Evolutionary conservation across 257 asterid genomes (phyloP), one percentile per base, ranked within the genome.

Genomic region (Nicotiana obtusifolia): DNA sequence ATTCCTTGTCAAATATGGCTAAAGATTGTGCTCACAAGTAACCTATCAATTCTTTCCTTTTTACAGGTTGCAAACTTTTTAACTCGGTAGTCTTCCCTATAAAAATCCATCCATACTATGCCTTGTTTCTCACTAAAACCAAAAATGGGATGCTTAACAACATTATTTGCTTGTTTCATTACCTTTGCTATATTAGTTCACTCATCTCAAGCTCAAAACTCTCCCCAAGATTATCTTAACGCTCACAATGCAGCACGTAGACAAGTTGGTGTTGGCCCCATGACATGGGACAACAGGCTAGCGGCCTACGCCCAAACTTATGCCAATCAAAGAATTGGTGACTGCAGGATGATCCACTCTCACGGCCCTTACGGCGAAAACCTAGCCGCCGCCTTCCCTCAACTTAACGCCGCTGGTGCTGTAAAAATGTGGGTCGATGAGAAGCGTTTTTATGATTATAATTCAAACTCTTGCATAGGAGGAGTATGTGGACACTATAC

Each of bases 401-500:
- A 68, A 4, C 20, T 90, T 10, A 84, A 85, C 0, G 92, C 89
- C 5, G 64, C 81, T 10, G 83, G 44, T 10, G 91, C 89, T 0
- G 89, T 87, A 19, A 66, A 53, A 0, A 60, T 92, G 86, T 92
- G 94, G 92, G 67, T 82, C 0, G 83, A 41, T 0, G 94, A 92
- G 87, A 87, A 85, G 88, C 53, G n/a, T 0, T 17, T 47, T 26
- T 89, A 87, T 14, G 80, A 88, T 6, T 81, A 41, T 1, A 5
- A 1, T 3, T 41, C 85, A 1, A 89, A 86, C 15, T 0, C 78
- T 19, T 88, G 92, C n/a, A 87, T 60, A 0, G 89, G 87, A 6
- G 92, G 88, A 5, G 85, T 82, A 60, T 89, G 97, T 56, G 4
- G n/a, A 80, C 95, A 91, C n/a, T 92, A 89, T 68, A 90, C 91